Base-by-base conservation (phyloP, 495 filamentous ascomycete genomes). In the Hyaloscypha variabilis region DNA sequence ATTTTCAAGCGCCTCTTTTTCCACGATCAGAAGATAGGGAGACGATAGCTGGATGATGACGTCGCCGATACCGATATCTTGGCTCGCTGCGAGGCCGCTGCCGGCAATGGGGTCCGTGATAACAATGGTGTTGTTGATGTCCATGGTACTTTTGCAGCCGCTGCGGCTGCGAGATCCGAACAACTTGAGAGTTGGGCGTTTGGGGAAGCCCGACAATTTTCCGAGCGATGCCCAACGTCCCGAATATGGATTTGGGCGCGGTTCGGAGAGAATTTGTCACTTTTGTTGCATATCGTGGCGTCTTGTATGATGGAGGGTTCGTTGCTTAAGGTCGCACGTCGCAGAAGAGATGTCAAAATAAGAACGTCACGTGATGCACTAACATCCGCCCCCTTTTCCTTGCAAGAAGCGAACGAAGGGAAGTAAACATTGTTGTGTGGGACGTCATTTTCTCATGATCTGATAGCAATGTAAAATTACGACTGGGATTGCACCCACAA, bases 21-120 rank as follows among this genome's bases (percentile, higher is more conserved):
- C 77, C 3, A 82, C 78, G 17, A 84, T 69, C 2, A 79, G 76
- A 50, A 84, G 61, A 49, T 75, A 73, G 1, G 81, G 80, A 13
- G 67, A 62, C 28, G 53, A 30, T 64, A 83, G 79, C 2, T 68
- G 69, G 55, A 77, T 74, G 67, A 85, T 77, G 39, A 71, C n/a
- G 8, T 72, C 72, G 30, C 81, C 82, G 1, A 79, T 64, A 19
- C 39, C 28, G 70, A 82, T 76, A 62, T 67, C 24, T 13, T 60
- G 63, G 17, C 74, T 69, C 1, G 80, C 71, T 24, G 66, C 46
- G 23, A 85, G 72, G 54, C 71, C 71, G 55, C 80, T 80, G 30
- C 76, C 79, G 28, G 69, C 69, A 3, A 51, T 30, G 30, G 63
- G 53, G 23, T 60, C 62, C 24, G 66, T 63, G 29, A 64, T 36